Base-by-base conservation (phyloP, 2,329 filamentous ascomycete species). In the Aspergillus cejpii region DNA sequence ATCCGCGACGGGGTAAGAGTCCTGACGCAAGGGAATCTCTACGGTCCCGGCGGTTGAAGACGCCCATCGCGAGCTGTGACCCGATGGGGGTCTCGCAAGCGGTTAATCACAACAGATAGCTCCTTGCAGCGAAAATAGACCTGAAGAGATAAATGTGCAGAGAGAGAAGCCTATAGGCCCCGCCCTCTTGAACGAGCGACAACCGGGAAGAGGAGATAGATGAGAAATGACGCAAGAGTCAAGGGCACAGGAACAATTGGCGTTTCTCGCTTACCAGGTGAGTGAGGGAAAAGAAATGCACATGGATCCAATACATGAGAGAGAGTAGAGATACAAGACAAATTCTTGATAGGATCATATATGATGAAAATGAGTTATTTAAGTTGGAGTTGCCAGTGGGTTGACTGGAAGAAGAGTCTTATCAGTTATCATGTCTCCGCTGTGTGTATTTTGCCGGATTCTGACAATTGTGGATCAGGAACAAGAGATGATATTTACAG, bases 41-140 rank as follows among this genome's bases (percentile, higher is more conserved):
- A 37, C 61, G 61, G 28, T 55, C 52, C 43, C 58, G 60, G 43
- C 55, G 53, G 40, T 59, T 54, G 41, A 65, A 46, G 29, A 63
- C 58, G 28, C 56, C 62, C 63, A 60, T 59, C 6, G 43, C 37
- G 41, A 37, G 42, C 24, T 7, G 28, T 40, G 37, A 38, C 24
- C 19, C 26, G 20, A 27, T 33, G 34, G n/a, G 24, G 23, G 39
- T n/a, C 29, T 20, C 17, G 14, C 23, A 20, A 15, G n/a, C 7
- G 6, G 4, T 29, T 10, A 20, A 15, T 23, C 19, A 14, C 24
- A 31, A 39, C 37, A 41, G 27, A 37, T 29, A 29, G 24, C 27
- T 28, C 6, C 23, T 3, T n/a, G 24, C 14, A 4, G 3, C 17
- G 10, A 11, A 15, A 34, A 31, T 19, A 39, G 10, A 7, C 33